Evolutionary conservation across 345 rosid genomes (phyloP), one percentile per base, ranked within the genome.

Genomic region (Rubroshorea leprosula): DNA sequence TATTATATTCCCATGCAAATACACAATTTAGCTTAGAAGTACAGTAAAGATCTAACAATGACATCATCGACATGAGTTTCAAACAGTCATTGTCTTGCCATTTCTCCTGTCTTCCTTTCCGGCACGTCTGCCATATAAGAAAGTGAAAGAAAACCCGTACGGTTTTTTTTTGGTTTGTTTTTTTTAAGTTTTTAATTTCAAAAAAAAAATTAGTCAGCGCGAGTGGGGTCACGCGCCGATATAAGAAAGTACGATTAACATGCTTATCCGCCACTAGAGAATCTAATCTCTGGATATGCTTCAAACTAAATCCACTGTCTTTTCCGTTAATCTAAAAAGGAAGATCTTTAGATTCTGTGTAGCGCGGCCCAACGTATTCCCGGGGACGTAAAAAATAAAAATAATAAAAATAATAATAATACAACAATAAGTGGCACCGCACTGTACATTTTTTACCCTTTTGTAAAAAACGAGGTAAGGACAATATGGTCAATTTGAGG

Each of bases 311-410:
- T 57, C 13, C 2, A 13, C 31, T n/a, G 11, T 17, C 7, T 18
- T n/a, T 63, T 50, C 62, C 18, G 55, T 57, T 60, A 63, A 73
- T 66, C 77, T 62, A 63, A 59, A 73, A 70, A 62, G 76, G 69
- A 62, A 78, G 78, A 72, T 70, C 66, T 72, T 63, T 54, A 20
- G 54, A 60, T n/a, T 47, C 1, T 14, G 41, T 29, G 24, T 23
- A 35, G 21, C 54, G 22, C 64, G 45, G 45, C 46, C 54, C 63
- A 10, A 38, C 13, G 64, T 60, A 35, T 50, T n/a, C 21, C 7
- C 20, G 67, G 47, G 38, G 35, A 9, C 9, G 35, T 16, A 55
- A 5, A 6, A 11, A 12, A 15, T 25, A 23, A 51, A 25, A 60
- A 8, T 16, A 15, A 13, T 43, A 44, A 21, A 5, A 20, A 1